Conservation (phyloP, 2,329 filamentous ascomycete species). For the Metarhizium album region DNA sequence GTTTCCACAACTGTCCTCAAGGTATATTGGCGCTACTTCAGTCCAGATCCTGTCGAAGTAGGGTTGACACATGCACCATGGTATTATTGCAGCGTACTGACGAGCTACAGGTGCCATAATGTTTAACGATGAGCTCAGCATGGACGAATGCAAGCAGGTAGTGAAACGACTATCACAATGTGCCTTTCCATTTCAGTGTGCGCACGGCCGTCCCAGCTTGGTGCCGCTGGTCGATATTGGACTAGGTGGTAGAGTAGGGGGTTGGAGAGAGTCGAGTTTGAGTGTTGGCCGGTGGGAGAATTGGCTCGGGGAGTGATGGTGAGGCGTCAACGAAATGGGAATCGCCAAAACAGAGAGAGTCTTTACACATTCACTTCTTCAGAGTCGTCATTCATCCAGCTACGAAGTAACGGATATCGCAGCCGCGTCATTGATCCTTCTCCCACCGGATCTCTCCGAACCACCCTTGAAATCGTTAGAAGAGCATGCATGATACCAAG, state of each 20-base stretch:
- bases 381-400: too few species aligned
- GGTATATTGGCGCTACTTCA: conserved; percentile 68
- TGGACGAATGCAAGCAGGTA: conserved; percentile 46
- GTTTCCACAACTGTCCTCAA: conserved; percentile 59
- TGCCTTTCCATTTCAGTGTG: conserved; percentile 71
- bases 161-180: conserved; percentile 48
- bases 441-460: too few species aligned
- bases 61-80: conserved; percentile 8
- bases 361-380: too few species aligned
- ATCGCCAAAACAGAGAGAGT: too few species aligned
- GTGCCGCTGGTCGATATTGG: conserved; percentile 48
- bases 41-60: conserved; percentile 64
- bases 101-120: conserved; percentile 52
- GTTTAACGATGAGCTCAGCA: conserved; percentile 64
- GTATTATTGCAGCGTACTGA: conserved; percentile 4
- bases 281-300: conserved; percentile 12
- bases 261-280: conserved; percentile 14
- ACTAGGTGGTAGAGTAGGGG: conserved; percentile 12
- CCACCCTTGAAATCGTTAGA: too few species aligned
- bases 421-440: too few species aligned
- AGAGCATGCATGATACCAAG: too few species aligned
- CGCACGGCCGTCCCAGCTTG: conserved; percentile 63
- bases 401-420: too few species aligned
- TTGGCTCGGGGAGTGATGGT: conserved; percentile 10
- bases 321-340: background rate